These are phyloP conservation scores for Paragyromitra xinjiangensis DNA, from an alignment of 495 filamentous ascomycete species.

Conservation along the genomic window DNA sequence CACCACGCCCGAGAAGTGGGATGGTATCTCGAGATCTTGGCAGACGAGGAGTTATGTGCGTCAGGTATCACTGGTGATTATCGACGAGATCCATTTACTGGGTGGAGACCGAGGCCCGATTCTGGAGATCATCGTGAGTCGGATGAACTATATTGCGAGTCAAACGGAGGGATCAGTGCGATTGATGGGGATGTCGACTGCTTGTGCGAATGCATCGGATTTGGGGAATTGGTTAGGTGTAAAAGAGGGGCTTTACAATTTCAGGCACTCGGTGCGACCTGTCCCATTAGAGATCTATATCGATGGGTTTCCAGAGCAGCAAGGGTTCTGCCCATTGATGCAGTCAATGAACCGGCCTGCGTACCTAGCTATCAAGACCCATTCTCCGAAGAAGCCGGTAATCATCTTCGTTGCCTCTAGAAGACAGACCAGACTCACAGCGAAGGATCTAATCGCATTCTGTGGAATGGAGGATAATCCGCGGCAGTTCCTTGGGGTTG, in stretches of 20 bases:
- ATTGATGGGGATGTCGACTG: conserved; percentile 96
- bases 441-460: conserved; percentile 93
- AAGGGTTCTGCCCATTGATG: conserved; percentile 97
- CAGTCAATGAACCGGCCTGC: conserved; percentile 98
- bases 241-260: conserved; percentile 96
- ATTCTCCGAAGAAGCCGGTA: conserved; percentile 94
- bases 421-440: conserved; percentile 91
- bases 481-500: conserved; percentile 88
- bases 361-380: conserved; percentile 93
- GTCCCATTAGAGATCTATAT: conserved; percentile 96
- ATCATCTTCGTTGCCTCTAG: conserved; percentile 98
- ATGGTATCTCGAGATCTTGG: conserved; percentile 98
- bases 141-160: conserved; percentile 99
- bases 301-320: conserved; percentile 93
- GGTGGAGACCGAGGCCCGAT: conserved; percentile 96
- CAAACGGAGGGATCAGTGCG: conserved; percentile 88
- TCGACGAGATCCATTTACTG: conserved; percentile 97
- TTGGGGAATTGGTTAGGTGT: conserved; percentile 97
- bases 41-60: conserved; percentile 95
- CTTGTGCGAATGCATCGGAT: conserved; percentile 94
- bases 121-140: conserved; percentile 97
- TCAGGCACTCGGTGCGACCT: conserved; percentile 88
- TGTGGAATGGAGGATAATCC: conserved; percentile 99
- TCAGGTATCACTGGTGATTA: conserved; percentile 94
- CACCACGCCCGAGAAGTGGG: conserved; percentile 99